phyloP scores from a whole-genome alignment of 148 eudicot species.

The Silene latifolia region DNA sequence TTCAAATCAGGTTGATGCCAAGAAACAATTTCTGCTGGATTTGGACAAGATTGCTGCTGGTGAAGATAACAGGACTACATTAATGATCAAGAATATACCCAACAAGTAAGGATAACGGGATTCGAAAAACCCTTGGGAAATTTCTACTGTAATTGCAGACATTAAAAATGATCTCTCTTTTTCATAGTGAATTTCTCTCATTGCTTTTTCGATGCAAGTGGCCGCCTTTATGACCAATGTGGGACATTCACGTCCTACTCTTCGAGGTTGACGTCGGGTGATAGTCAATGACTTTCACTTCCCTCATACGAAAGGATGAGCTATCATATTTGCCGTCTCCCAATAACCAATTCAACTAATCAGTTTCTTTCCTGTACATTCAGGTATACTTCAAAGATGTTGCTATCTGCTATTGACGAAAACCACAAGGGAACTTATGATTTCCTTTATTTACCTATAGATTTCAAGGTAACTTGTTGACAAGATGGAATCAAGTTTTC shows the following conservation, averaged over 20 bases:
- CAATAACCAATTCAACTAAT: constrained; percentile 1
- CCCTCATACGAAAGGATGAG: too few relatives aligned
- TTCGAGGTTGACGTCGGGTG: too few relatives aligned
- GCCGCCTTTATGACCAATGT: too few relatives aligned
- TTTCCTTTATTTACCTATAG: constrained; percentile 90
- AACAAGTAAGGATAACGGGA: constrained; percentile 52
- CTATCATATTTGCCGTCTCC: too few relatives aligned
- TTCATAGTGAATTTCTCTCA: not conserved
- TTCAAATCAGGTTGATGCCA: constrained; percentile 58
- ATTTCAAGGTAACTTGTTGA: constrained; percentile 63
- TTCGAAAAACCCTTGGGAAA: not conserved
- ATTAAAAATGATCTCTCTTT: too few relatives aligned
- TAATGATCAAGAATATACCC: constrained; percentile 95
- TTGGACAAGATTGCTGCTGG: constrained; percentile 71
- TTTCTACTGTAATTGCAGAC: not conserved
- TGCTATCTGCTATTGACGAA: constrained; percentile 91
- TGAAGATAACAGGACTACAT: constrained; percentile 79
- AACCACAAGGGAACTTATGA: constrained; percentile 75
- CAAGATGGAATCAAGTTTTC: not conserved
- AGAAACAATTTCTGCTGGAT: constrained; percentile 73
- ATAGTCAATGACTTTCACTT: too few relatives aligned
- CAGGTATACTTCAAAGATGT: constrained; percentile 96
- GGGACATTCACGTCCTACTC: too few relatives aligned
- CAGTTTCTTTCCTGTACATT: constrained; percentile 19
- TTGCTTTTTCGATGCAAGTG: not conserved